phyloP scores from a whole-genome alignment of 495 filamentous ascomycete species.

The Trichoderma virens region DNA sequence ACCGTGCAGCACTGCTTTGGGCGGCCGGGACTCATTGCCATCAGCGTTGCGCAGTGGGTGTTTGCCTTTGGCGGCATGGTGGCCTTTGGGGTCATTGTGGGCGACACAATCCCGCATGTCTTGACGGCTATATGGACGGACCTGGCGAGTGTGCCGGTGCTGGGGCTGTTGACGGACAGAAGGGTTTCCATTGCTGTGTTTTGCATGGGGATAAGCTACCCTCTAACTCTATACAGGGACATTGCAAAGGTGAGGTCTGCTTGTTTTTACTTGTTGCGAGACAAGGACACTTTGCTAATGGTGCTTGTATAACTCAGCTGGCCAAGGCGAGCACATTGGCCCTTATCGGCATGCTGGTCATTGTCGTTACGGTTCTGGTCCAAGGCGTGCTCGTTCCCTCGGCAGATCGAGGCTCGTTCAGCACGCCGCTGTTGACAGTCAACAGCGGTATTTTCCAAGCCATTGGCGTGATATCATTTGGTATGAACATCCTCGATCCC shows the following conservation, averaged over 20 bases:
- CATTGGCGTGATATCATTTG: constrained; percentile 95
- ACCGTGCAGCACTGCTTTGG: constrained; percentile 95
- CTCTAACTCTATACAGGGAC: constrained; percentile 85
- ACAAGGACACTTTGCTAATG: constrained; percentile 8
- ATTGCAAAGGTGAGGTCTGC: constrained; percentile 72
- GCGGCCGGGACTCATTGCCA: constrained; percentile 75
- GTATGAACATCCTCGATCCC: constrained; percentile 34
- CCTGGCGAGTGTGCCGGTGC: constrained; percentile 60
- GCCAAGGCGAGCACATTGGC: constrained; percentile 92
- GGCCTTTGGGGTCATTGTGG: constrained; percentile 94
- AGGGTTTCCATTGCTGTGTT: constrained; percentile 78
- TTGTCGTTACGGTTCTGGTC: constrained; percentile 80
- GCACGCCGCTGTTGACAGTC: constrained; percentile 55
- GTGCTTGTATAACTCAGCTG: constrained; percentile 45
- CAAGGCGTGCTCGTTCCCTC: constrained; percentile 67
- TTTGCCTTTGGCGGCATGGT: constrained; percentile 99
- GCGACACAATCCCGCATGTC: constrained; percentile 91
- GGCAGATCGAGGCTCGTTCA: constrained; percentile 62
- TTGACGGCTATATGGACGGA: constrained; percentile 73
- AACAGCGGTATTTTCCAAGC: constrained; percentile 88
- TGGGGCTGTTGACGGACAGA: constrained; percentile 75
- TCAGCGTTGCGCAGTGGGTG: constrained; percentile 87
- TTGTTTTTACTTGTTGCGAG: not conserved
- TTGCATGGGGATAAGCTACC: constrained; percentile 80
- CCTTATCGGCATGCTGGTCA: constrained; percentile 83